phyloP scores from a whole-genome alignment of 768 basidiomycete genomes.

The Russula foetens region DNA sequence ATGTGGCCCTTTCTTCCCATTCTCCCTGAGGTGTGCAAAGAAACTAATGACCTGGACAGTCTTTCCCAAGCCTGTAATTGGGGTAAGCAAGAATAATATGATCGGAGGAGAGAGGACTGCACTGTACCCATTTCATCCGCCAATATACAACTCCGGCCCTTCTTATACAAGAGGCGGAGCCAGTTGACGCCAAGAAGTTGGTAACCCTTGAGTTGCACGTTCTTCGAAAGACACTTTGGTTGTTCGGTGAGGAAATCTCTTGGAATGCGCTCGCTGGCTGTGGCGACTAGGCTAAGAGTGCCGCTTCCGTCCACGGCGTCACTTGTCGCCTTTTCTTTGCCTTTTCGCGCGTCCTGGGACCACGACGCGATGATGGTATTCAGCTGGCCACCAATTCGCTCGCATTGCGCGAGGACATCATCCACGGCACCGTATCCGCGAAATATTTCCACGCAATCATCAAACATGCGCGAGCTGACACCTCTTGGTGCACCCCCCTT shows the following conservation, averaged over 20 bases:
- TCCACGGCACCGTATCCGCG: slow-evolving; percentile 84
- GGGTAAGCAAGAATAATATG: slow-evolving; percentile 9
- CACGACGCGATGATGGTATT: slow-evolving; percentile 72
- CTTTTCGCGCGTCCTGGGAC: slow-evolving; percentile 34
- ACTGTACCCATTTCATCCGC: slow-evolving; percentile 99
- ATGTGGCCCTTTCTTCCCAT: slow-evolving; percentile 74
- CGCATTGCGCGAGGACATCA: slow-evolving; percentile 80
- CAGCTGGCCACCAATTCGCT: slow-evolving; percentile 72
- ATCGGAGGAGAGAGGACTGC: slow-evolving; percentile 25
- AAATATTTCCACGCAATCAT: slow-evolving; percentile 82
- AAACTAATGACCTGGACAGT: slow-evolving; percentile 99
- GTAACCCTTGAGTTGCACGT: slow-evolving; percentile 86
- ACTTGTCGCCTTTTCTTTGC: slow-evolving; percentile 30
- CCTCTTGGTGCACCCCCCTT: slow-evolving; percentile 79
- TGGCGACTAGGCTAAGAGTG: slow-evolving; percentile 46
- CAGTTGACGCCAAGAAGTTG: slow-evolving; percentile 97
- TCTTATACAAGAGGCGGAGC: slow-evolving; percentile 80
- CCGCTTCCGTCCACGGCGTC: slow-evolving; percentile 47
- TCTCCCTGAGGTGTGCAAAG: slow-evolving; percentile 80
- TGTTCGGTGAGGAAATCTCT: slow-evolving; percentile 68
- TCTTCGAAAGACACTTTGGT: slow-evolving; percentile 56
- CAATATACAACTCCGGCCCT: slow-evolving; percentile 83
- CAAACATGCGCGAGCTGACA: slow-evolving; percentile 83
- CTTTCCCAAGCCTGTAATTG: slow-evolving; percentile 79
- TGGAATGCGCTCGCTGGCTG: slow-evolving; percentile 34